A percentile compares a stretch with the other conserved stretches of the same genome.
Conservation (phyloP, 2,329 filamentous ascomycete genomes). For the Colletotrichum trifolii region DNA sequence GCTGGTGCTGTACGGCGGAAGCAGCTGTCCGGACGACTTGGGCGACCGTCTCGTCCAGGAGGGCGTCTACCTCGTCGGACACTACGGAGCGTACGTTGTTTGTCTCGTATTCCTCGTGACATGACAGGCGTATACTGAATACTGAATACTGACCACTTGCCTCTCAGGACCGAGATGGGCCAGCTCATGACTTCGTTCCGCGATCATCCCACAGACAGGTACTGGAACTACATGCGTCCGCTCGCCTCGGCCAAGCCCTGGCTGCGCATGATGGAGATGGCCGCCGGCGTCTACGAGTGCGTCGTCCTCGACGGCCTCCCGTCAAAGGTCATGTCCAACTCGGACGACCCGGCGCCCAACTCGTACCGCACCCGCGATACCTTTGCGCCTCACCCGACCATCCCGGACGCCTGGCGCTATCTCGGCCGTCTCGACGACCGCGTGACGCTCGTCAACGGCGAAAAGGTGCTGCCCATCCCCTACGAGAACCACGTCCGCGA, state of each 20-base stretch:
- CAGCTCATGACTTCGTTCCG: slow-evolving; percentile 67
- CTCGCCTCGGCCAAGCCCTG: slow-evolving; percentile 52
- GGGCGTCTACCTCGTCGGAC: slow-evolving; percentile 61
- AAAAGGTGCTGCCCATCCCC: slow-evolving; percentile 58
- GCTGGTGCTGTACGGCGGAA: slow-evolving; percentile 62
- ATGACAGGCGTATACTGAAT: neutral
- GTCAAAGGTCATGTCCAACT: slow-evolving; percentile 51
- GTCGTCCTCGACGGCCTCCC: slow-evolving; percentile 50
- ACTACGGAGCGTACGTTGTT: slow-evolving; percentile 58
- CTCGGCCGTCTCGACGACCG: slow-evolving; percentile 57
- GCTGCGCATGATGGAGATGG: slow-evolving; percentile 49
- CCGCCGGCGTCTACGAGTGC: slow-evolving; percentile 49
- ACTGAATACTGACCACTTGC: neutral
- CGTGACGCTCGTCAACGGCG: slow-evolving; percentile 58
- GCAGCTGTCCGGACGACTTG: slow-evolving; percentile 63
- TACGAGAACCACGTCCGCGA: slow-evolving; percentile 66
- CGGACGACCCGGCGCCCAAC: slow-evolving; percentile 52
- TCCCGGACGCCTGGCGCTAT: slow-evolving; percentile 57
- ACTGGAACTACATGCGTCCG: slow-evolving; percentile 66
- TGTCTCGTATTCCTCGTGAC: too few relatives aligned
- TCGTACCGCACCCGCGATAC: slow-evolving; percentile 58
- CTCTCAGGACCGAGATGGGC: slow-evolving; percentile 64
- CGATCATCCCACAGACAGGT: slow-evolving; percentile 57
- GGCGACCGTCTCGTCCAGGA: slow-evolving; percentile 59
- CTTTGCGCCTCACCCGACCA: slow-evolving; percentile 54